Base-by-base conservation (phyloP, 1,284 basidiomycete genomes). In the Calocybe gambosa region DNA sequence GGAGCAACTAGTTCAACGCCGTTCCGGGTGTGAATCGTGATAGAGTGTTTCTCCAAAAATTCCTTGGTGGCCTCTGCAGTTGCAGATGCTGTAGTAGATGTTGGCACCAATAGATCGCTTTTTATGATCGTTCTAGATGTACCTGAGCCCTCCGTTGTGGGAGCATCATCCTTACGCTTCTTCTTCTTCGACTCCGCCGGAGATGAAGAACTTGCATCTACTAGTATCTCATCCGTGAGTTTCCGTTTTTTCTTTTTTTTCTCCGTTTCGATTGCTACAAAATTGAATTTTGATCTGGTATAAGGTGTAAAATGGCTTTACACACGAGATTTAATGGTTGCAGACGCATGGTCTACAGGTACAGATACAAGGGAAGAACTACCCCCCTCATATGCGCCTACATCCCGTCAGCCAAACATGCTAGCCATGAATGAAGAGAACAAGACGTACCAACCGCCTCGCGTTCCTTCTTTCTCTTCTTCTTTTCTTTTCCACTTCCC, bases 11-110 rank as follows among this genome's bases (percentile, higher is more conserved):
- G 54, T 1, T 66, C 51, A 37, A 70, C 59, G 54, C 68, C 62
- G 39, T 71, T 54, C 20, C 78, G 71, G 42, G 74, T 68, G 55
- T 80, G 78, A 43, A 95, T 82, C 9, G 82, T 85, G 56, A 97
- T 82, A 28, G 75, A 74, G 64, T 95, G 81, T 52, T 80, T 80
- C 34, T 66, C 59, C 28, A 94, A 74, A 70, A 85, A 96, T 0
- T 75, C 73, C 25, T 74, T 69, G 29, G 79, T 70, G 23, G 85
- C 75, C 3, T 59, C 69, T 0, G 63, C 47, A 3, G 67, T 49
- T 23, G 70, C 62, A 33, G 62, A 49, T n/a, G 55, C 36, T 25
- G 55, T 29, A 43, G 25, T 16, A 10, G 55, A 42, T 47, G 51
- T 37, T 51, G 55, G 45, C n/a, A 15, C 3, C 28, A 12, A 29